These are phyloP conservation scores for Podila epigama DNA, from an alignment of 192 early-diverging fungal species.

Conservation along the genomic window DNA sequence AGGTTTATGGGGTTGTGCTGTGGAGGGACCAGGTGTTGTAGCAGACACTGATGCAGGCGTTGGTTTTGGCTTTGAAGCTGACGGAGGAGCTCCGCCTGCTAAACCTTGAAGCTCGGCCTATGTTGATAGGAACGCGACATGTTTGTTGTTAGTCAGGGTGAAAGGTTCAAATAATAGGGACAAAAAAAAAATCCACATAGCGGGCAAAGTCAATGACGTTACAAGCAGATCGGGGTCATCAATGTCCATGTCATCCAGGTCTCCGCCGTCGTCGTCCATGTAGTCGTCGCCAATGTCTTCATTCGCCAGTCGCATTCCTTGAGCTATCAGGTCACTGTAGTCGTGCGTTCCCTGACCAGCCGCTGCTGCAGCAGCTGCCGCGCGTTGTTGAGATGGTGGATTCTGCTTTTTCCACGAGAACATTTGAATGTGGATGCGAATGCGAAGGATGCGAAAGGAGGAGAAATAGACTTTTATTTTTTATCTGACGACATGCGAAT, in stretches of 20 bases:
- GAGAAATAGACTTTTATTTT: background rate
- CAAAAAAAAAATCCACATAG: background rate
- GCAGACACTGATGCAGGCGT: background rate
- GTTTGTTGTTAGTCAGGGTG: background rate
- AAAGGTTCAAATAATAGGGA: background rate
- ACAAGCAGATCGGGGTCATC: constrained; percentile 64
- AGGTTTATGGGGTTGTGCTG: constrained; percentile 6
- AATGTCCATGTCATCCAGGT: constrained; percentile 52
- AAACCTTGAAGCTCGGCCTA: constrained; percentile 60
- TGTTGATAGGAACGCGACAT: background rate
- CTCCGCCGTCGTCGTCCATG: constrained; percentile 22
- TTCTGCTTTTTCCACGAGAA: constrained; percentile 51
- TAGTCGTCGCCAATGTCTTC: constrained; percentile 34
- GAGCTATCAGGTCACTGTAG: constrained; percentile 39
- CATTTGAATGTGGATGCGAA: constrained; percentile 1
- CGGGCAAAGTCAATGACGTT: constrained; percentile 1
- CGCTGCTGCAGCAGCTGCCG: constrained; percentile 16
- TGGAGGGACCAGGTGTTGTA: background rate
- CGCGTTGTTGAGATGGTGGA: constrained; percentile 31
- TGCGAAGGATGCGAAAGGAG: background rate
- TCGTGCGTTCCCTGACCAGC: constrained; percentile 1
- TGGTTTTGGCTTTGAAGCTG: background rate
- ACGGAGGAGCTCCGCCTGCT: constrained; percentile 22
- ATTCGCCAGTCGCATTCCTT: constrained; percentile 35
- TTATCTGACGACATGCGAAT: background rate